Conservation (phyloP, 306 rosid species). For the Macrotyloma uniflorum region DNA sequence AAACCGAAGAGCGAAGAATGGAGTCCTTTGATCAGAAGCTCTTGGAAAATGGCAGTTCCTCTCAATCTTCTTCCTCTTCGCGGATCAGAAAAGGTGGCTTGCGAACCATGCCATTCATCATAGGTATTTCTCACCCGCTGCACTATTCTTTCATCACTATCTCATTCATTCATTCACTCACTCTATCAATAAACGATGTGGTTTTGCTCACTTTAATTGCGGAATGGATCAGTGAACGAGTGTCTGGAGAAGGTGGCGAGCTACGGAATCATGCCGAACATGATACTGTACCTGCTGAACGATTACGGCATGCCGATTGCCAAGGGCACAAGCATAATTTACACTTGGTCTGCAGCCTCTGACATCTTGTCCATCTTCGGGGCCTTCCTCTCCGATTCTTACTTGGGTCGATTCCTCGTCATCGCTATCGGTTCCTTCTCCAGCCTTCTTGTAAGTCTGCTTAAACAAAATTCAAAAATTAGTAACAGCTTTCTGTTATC, state of each 20-base stretch:
- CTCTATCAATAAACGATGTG: neutral
- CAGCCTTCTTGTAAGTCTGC: conserved; percentile 47
- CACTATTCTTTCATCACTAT: too few relatives aligned
- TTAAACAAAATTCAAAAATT: neutral
- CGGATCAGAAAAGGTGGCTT: conserved; percentile 51
- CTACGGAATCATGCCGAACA: conserved; percentile 54
- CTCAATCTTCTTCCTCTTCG: conserved; percentile 17
- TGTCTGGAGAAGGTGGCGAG: conserved; percentile 54
- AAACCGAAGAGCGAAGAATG: neutral
- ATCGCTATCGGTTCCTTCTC: conserved; percentile 53
- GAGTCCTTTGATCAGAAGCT: conserved; percentile 7
- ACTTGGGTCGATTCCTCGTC: conserved; percentile 54
- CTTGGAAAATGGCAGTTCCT: conserved; percentile 3
- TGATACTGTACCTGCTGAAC: conserved; percentile 53
- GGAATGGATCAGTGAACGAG: conserved; percentile 47
- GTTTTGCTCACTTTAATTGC: neutral
- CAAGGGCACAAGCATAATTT: conserved; percentile 41
- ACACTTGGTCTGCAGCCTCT: conserved; percentile 55
- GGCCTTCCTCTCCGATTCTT: conserved; percentile 58
- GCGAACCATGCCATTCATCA: conserved; percentile 63
- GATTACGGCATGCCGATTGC: conserved; percentile 41
- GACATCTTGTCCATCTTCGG: conserved; percentile 51
- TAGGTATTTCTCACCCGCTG: conserved; percentile 36
- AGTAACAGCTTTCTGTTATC: too few relatives aligned
- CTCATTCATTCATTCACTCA: neutral